Evolutionary conservation across 2,329 filamentous ascomycete species (phyloP).

Genomic region (Leptosphaerulina australis): DNA sequence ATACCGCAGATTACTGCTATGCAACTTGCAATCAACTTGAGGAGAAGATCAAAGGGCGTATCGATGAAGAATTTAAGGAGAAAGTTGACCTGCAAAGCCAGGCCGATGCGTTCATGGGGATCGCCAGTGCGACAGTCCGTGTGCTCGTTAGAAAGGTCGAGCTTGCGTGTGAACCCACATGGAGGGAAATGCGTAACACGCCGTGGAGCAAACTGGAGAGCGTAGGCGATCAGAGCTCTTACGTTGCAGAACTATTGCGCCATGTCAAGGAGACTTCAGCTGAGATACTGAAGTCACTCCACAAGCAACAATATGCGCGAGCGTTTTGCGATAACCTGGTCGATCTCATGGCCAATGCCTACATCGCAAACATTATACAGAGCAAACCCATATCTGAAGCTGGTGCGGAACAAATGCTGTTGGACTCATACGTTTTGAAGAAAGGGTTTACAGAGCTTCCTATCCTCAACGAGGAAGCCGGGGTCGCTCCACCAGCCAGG

Average conservation of each 20-base stretch:
- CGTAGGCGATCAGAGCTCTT: slow-evolving; percentile 91
- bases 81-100: slow-evolving; percentile 88
- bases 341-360: slow-evolving; percentile 79
- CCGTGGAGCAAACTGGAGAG: slow-evolving; percentile 93
- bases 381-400: slow-evolving; percentile 92
- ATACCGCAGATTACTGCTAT: slow-evolving; percentile 98
- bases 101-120: slow-evolving; percentile 92
- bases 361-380: slow-evolving; percentile 82
- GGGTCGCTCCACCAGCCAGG: slow-evolving; percentile 62
- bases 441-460: slow-evolving; percentile 77
- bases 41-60: slow-evolving; percentile 89
- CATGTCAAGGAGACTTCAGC: slow-evolving; percentile 73
- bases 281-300: slow-evolving; percentile 76
- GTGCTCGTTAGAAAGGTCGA: slow-evolving; percentile 85
- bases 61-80: slow-evolving; percentile 76
- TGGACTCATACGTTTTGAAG: slow-evolving; percentile 90
- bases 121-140: slow-evolving; percentile 85
- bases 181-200: slow-evolving; percentile 97
- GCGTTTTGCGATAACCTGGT: slow-evolving; percentile 97
- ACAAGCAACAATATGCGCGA: slow-evolving; percentile 91
- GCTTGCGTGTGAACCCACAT: slow-evolving; percentile 79
- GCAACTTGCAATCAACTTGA: slow-evolving; percentile 90
- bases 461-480: slow-evolving; percentile 62
- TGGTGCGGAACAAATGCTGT: slow-evolving; percentile 95
- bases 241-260: slow-evolving; percentile 80